Evolutionary conservation across 805 yeast species (phyloP).

Genomic region (Saturnispora galanensis): DNA sequence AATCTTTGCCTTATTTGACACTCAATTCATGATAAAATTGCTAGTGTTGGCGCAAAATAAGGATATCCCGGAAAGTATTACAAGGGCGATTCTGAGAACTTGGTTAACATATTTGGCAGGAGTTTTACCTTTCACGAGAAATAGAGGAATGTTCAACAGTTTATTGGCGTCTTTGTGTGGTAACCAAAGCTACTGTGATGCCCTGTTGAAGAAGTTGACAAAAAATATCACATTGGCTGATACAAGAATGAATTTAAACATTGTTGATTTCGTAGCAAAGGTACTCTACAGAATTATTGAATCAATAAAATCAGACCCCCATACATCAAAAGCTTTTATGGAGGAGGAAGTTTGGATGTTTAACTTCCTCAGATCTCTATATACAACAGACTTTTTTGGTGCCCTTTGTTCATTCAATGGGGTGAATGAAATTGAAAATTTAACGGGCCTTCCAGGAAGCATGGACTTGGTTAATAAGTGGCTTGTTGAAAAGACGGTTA

Average conservation of each 20-base stretch:
- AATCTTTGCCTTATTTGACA: conserved; percentile 17
- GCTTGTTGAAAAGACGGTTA: conserved; percentile 3
- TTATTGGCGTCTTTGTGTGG: conserved; percentile 15
- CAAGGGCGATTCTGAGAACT: conserved; percentile 15
- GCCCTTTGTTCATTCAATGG: conserved; percentile 15
- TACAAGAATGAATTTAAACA: conserved; percentile 32
- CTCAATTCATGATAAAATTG: conserved; percentile 16
- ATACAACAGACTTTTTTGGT: conserved; percentile 12
- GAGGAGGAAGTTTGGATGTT: conserved; percentile 24
- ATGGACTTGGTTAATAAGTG: conserved; percentile 11
- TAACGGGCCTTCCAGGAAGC: conserved; percentile 14
- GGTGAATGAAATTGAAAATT: conserved; percentile 18
- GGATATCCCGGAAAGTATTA: conserved; percentile 11
- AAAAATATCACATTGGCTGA: conserved; percentile 35
- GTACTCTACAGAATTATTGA: conserved; percentile 34
- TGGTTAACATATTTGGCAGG: conserved; percentile 35
- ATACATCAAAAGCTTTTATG: neutral
- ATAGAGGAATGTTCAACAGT: conserved; percentile 23
- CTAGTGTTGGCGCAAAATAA: conserved; percentile 16
- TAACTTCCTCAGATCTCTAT: conserved; percentile 8
- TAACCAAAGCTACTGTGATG: neutral
- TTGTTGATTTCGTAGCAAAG: conserved; percentile 37
- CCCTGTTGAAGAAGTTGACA: conserved; percentile 33
- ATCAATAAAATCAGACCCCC: conserved; percentile 13
- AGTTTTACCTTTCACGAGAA: conserved; percentile 28